Base-by-base conservation (phyloP, 2,329 filamentous ascomycete genomes). In the Bipolaris victoriae region DNA sequence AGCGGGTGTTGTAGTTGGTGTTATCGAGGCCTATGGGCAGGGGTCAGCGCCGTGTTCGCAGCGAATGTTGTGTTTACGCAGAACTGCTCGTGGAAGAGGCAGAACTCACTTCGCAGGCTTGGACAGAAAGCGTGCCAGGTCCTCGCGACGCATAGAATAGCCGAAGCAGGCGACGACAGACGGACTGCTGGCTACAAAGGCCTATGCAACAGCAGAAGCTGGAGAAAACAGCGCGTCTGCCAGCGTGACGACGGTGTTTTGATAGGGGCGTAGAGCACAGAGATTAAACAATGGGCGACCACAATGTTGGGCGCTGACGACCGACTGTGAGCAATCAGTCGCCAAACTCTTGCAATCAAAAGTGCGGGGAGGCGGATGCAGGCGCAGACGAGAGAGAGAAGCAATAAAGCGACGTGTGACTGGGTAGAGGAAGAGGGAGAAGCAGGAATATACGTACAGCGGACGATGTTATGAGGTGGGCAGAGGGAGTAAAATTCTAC, bases 101-200 rank as follows among this genome's bases (percentile, higher is more conserved):
- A 57, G 31, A 52, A 82, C 90, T 77, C 81, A 96, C 92, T 96
- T 96, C 79, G 91, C 91, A 77, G 92, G 92, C 84, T 95, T 95
- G 77, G 91, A 96, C 72, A 97, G 87, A 83, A 96, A 95, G 82
- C 92, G 90, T 77, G 96, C 87, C 75, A 96, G 88, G 81, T 96
- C 91, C 82, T 89, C 90, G 79, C 86, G 89, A 90, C 87, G 93
- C 92, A 97, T 97, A 88, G 87, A 91, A 78, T 64, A 66, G 62
- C 62, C 70, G 60, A 58, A 53, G 48, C 41, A 62, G 61, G 54
- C 52, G 63, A 51, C 55, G 64, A 49, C 52, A 58, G 55, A 49
- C 52, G 55, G 66, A 68, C 73, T 76, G 73, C 73, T 66, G 75
- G 73, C 73, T 72, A 57, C 64, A 49, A 67, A 57, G 73, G 73